phyloP scores from a whole-genome alignment of 495 filamentous ascomycete species.

The Trichocladium antarcticum region DNA sequence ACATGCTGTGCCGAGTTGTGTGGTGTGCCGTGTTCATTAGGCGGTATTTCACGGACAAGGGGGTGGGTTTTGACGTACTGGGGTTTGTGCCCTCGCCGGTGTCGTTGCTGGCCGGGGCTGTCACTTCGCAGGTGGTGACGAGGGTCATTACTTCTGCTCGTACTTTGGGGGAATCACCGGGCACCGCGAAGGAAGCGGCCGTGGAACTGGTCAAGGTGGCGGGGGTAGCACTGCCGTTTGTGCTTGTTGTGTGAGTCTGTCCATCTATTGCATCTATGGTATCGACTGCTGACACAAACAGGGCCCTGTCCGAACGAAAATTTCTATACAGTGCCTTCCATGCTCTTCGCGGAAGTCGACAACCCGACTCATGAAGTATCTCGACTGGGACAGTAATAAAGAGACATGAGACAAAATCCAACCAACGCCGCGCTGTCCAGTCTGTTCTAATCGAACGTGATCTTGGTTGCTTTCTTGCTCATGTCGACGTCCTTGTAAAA shows the following conservation, averaged over 20 bases:
- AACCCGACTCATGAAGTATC: conserved; percentile 6
- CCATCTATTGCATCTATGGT: conserved; percentile 8
- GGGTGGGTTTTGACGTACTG: conserved; percentile 19
- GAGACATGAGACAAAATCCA: no score
- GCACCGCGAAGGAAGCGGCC: conserved; percentile 22
- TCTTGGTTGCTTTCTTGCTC: conserved; percentile 78
- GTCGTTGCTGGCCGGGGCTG: conserved; percentile 16
- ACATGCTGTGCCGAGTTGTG: conserved; percentile 69
- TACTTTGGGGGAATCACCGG: neutral
- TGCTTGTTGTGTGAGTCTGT: conserved; percentile 48
- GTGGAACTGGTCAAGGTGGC: conserved; percentile 43
- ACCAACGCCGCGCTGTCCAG: conserved; percentile 3
- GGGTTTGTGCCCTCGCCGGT: conserved; percentile 21
- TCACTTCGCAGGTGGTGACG: conserved; percentile 15
- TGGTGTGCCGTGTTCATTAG: conserved; percentile 69
- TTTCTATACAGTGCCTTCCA: conserved; percentile 45
- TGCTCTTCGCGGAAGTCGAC: conserved; percentile 25
- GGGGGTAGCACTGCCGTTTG: conserved; percentile 42
- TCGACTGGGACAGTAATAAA: conserved; percentile 5
- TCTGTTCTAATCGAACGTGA: conserved; percentile 67
- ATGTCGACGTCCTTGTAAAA: conserved; percentile 78
- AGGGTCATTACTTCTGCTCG: conserved; percentile 5
- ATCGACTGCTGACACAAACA: conserved; percentile 24
- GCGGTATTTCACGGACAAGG: conserved; percentile 45
- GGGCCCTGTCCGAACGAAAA: conserved; percentile 47